Percentiles rank a stretch among this genome's conserved stretches.
Evolutionary conservation across 2,329 filamentous ascomycete species (phyloP).

Genomic region (Didymella keratinophila): DNA sequence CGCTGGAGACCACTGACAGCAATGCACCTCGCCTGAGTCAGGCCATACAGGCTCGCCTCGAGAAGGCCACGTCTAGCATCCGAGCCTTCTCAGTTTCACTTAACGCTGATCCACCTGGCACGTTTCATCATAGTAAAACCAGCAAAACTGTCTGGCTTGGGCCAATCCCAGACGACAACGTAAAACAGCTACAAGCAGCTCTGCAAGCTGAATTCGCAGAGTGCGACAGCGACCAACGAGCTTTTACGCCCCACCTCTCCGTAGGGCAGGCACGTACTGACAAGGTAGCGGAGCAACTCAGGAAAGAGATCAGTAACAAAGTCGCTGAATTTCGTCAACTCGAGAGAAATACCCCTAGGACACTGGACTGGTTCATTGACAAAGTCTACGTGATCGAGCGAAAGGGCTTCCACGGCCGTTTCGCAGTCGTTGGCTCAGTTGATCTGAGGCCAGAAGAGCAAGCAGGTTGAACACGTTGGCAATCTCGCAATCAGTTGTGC

Average conservation of each 20-base stretch:
- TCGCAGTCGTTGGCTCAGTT: slow-evolving; percentile 34
- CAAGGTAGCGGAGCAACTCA: slow-evolving; percentile 21
- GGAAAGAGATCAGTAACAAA: slow-evolving; percentile 25
- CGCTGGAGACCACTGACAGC: slow-evolving; percentile 23
- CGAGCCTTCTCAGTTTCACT: slow-evolving; percentile 32
- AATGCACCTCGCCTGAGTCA: slow-evolving; percentile 24
- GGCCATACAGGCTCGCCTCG: slow-evolving; percentile 33
- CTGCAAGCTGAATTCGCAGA: slow-evolving; percentile 39
- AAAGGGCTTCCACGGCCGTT: slow-evolving; percentile 34
- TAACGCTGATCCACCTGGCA: slow-evolving; percentile 29
- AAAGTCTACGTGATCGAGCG: slow-evolving; percentile 40
- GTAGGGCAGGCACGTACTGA: slow-evolving; percentile 37
- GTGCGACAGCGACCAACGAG: slow-evolving; percentile 30
- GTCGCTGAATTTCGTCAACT: slow-evolving; percentile 13
- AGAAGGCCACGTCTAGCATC: slow-evolving; percentile 26
- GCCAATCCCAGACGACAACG: slow-evolving; percentile 20
- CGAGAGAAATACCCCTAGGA: slow-evolving; percentile 6
- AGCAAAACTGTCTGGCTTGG: slow-evolving; percentile 40
- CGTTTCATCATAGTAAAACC: slow-evolving; percentile 28
- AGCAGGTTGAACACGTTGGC: neutral
- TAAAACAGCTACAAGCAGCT: slow-evolving; percentile 35
- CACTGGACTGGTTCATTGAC: slow-evolving; percentile 38
- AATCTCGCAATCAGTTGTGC: neutral
- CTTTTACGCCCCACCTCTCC: slow-evolving; percentile 39
- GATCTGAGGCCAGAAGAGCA: slow-evolving; percentile 19